Evolutionary conservation across 2,329 filamentous ascomycete genomes (phyloP).

Genomic region (Colletotrichum sublineola): DNA sequence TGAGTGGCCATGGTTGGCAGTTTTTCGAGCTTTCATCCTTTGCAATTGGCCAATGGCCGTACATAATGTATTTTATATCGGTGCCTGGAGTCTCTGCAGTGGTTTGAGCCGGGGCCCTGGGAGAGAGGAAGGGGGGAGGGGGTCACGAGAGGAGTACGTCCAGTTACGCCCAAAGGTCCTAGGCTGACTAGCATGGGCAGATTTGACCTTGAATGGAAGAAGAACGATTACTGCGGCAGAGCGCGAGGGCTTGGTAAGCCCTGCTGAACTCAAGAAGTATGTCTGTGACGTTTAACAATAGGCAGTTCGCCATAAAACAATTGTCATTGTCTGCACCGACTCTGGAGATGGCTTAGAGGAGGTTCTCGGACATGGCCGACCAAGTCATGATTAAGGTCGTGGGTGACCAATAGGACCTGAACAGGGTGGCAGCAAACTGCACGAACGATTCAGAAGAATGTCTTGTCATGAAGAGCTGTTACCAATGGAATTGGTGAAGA

Average conservation of each 20-base stretch:
- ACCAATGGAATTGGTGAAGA: background rate
- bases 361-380: slow-evolving; percentile 4
- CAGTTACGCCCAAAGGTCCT: background rate
- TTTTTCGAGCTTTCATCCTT: background rate
- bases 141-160: background rate
- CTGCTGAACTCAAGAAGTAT: background rate
- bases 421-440: background rate
- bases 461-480: too few species aligned
- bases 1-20: background rate
- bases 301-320: background rate
- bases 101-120: background rate
- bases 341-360: background rate
- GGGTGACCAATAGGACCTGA: background rate
- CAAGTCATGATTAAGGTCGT: background rate
- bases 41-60: background rate
- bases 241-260: background rate
- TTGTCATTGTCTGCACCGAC: background rate
- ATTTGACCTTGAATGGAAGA: background rate
- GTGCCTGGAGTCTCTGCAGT: background rate
- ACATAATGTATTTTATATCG: background rate
- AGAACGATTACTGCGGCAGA: background rate
- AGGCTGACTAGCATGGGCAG: background rate
- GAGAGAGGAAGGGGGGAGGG: background rate
- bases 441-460: background rate
- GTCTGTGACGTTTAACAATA: background rate